Percentiles rank a stretch among this genome's conserved stretches.
phyloP scores from a whole-genome alignment of 1,284 basidiomycete genomes.

The Malassezia slooffiae region DNA sequence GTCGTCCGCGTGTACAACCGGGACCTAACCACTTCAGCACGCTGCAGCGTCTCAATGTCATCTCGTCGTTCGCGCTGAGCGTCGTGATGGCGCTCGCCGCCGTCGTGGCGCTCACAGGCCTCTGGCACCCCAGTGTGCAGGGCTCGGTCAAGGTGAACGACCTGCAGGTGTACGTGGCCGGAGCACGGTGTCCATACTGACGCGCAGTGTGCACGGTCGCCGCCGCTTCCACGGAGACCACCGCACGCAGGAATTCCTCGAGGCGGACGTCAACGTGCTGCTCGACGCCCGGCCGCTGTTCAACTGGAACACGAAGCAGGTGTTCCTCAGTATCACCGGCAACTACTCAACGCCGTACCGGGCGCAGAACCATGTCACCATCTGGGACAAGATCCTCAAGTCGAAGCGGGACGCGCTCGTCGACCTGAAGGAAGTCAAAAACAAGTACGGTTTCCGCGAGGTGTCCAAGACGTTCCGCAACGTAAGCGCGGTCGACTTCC shows the following conservation, averaged over 20 bases:
- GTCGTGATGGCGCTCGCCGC: conserved; percentile 54
- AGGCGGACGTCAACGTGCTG: conserved; percentile 22
- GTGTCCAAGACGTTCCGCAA: conserved; percentile 59
- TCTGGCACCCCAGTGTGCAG: conserved; percentile 45
- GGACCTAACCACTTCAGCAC: no score
- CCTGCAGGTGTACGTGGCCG: conserved; percentile 56
- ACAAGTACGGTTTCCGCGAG: conserved; percentile 76
- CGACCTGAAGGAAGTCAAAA: conserved; percentile 55
- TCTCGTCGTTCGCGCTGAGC: conserved; percentile 56
- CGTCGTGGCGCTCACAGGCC: conserved; percentile 25
- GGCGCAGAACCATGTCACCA: conserved; percentile 65
- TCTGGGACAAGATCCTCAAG: conserved; percentile 81
- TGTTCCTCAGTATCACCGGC: conserved; percentile 55
- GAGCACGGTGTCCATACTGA: conserved; percentile 1
- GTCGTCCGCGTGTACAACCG: no score
- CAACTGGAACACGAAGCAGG: conserved; percentile 87
- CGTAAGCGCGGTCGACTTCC: conserved; percentile 55
- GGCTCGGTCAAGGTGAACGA: conserved; percentile 55
- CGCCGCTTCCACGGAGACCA: conserved; percentile 31
- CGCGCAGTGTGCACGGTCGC: conserved; percentile 14
- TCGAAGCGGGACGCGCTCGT: conserved; percentile 64
- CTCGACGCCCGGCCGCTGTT: conserved; percentile 69
- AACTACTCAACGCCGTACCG: conserved; percentile 23
- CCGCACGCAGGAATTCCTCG: conserved; percentile 30
- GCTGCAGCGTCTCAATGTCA: conserved; percentile 61